These are phyloP conservation scores for Alliaria petiolata DNA, from an alignment of 345 rosid species.

Conservation along the genomic window DNA sequence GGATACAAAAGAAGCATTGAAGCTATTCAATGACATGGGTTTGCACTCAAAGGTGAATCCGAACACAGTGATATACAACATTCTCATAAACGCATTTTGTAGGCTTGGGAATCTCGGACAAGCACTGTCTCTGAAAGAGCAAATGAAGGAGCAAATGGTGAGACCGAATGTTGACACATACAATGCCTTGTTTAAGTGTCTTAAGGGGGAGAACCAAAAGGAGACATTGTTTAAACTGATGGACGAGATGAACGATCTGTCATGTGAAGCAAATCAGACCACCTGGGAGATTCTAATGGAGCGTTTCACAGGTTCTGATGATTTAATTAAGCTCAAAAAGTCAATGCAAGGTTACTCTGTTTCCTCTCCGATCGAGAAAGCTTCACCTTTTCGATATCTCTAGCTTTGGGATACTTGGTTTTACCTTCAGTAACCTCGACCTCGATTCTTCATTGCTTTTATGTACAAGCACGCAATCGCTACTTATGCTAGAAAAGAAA, in stretches of 20 bases:
- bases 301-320: slow-evolving; percentile 60
- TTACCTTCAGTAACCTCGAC: background rate
- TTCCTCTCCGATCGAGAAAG: slow-evolving; percentile 26
- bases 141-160: slow-evolving; percentile 57
- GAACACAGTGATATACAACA: slow-evolving; percentile 65
- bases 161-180: slow-evolving; percentile 59
- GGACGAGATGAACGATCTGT: slow-evolving; percentile 60
- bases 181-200: slow-evolving; percentile 69
- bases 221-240: slow-evolving; percentile 49
- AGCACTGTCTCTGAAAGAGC: slow-evolving; percentile 55
- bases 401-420: background rate
- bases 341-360: slow-evolving; percentile 46
- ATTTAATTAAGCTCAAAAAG: slow-evolving; percentile 43
- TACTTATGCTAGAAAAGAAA: background rate
- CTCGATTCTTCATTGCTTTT: background rate
- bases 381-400: slow-evolving; percentile 12
- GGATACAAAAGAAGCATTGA: slow-evolving; percentile 55
- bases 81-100: slow-evolving; percentile 55
- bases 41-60: slow-evolving; percentile 45
- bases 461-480: background rate
- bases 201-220: slow-evolving; percentile 43
- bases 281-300: slow-evolving; percentile 69
- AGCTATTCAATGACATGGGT: slow-evolving; percentile 51
- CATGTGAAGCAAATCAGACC: slow-evolving; percentile 63
- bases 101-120: slow-evolving; percentile 40